These are phyloP conservation scores for Phytopythium ostracodes DNA, from an alignment of 352 stramenopile genomes.

Conservation along the genomic window DNA sequence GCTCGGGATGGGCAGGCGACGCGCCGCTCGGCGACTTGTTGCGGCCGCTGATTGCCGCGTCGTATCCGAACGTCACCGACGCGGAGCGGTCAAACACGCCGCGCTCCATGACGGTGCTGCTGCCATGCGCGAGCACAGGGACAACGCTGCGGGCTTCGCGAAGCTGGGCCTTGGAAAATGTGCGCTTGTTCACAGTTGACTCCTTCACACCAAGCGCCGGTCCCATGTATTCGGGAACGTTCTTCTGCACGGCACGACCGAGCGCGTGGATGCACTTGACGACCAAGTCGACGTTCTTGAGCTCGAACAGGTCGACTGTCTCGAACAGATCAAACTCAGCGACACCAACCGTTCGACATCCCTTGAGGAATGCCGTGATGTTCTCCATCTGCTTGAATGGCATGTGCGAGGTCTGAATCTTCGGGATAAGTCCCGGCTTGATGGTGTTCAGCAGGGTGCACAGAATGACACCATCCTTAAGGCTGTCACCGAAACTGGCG, in stretches of 20 bases:
- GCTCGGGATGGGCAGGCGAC: conserved; percentile 12
- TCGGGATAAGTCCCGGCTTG: conserved; percentile 43
- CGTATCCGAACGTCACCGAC: conserved; percentile 63
- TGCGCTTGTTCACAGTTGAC: conserved; percentile 56
- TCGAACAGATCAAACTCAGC: conserved; percentile 89
- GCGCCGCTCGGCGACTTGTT: conserved; percentile 11
- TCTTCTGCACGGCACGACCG: conserved; percentile 71
- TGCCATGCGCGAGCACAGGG: conserved; percentile 50
- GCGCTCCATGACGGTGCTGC: conserved; percentile 61
- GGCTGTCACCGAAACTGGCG: conserved; percentile 57
- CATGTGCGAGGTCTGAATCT: conserved; percentile 65
- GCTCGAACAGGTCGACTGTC: conserved; percentile 87
- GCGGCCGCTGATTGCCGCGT: conserved; percentile 37
- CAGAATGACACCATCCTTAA: conserved; percentile 81
- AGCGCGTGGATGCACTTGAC: conserved; percentile 84
- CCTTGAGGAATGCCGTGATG: conserved; percentile 76
- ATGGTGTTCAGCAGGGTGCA: conserved; percentile 78
- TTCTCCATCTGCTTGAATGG: conserved; percentile 93
- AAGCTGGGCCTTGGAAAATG: conserved; percentile 63
- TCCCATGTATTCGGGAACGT: conserved; percentile 60
- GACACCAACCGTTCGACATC: conserved; percentile 78
- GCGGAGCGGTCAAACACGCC: conserved; percentile 57
- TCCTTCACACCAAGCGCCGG: conserved; percentile 74
- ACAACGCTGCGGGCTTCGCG: conserved; percentile 53
- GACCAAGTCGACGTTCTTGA: conserved; percentile 84